Base-by-base conservation (phyloP, 2,329 filamentous ascomycete genomes). In the Chrysoporthe cubensis region DNA sequence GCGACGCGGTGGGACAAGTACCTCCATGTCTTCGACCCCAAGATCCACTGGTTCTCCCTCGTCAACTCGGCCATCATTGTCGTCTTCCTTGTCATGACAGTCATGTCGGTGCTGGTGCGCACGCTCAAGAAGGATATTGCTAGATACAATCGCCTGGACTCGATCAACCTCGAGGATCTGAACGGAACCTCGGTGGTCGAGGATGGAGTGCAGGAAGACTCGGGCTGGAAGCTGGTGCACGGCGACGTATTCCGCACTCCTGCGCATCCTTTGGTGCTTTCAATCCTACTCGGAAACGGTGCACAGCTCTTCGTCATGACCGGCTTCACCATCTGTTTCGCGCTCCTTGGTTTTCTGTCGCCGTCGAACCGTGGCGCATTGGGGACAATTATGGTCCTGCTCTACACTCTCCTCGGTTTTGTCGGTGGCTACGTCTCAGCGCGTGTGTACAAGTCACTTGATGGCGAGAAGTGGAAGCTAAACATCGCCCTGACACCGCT, bases 1-100 rank as follows among this genome's bases (percentile, higher is more conserved):
- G 96, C 96, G 40, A 99, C 96, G 14, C 88, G 96, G 71, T 99
- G 96, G 96, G 96, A 99, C 84, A 98, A 97, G 80, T 98, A 98
- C 77, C 86, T 99, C 46, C 95, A 98, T 76, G 95, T 99, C 42
- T 96, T 94, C 76, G 94, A 98, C 78, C 94, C 96, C 64, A 96
- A 96, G 83, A 98, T 99, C 74, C 96, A 99, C 79, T 99, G 96
- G 96, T 97, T 98, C 83, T 97, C 94, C 69, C 88, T 99, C 62
- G 92, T 98, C 80, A 97, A 97, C 80, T 97, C 94, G 46, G 92
- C 96, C 62, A 90, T 98, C 57, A 97, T 99, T 70, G 94, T 99
- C 62, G 86, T 97, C 61, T 96, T 98, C 80, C 84, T 98, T 52
- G 90, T 95, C 46, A 88, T 94, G 58, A 97, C 96, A 74, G 96